Percentiles rank a stretch among this genome's conserved stretches.
Evolutionary conservation across 345 rosid genomes (phyloP).

Genomic region (Pistacia atlantica): DNA sequence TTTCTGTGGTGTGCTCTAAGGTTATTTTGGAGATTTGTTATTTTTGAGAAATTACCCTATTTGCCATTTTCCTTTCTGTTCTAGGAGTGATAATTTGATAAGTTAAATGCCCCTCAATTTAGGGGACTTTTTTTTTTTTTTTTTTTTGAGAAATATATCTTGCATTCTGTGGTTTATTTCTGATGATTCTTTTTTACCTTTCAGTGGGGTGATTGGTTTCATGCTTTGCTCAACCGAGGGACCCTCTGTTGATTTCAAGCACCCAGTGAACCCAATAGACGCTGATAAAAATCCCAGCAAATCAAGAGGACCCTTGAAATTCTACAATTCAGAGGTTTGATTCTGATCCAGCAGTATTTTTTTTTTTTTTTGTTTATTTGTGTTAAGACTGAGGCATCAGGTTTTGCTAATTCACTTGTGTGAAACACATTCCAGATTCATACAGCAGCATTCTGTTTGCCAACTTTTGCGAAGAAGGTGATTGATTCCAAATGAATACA

Average conservation of each 20-base stretch:
- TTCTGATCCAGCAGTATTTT: background rate
- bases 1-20: no score
- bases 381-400: background rate
- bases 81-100: no score
- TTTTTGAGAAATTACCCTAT: background rate
- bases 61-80: no score
- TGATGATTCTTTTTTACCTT: constrained; percentile 19
- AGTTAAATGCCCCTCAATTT: background rate
- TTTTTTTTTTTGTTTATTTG: background rate
- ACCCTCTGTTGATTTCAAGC: constrained; percentile 83
- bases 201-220: constrained; percentile 95
- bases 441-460: constrained; percentile 91
- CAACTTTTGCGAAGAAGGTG: constrained; percentile 88
- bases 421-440: constrained; percentile 60
- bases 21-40: no score
- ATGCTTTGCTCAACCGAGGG: constrained; percentile 98
- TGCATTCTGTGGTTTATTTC: background rate
- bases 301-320: constrained; percentile 62
- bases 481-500: constrained; percentile 56
- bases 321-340: constrained; percentile 80
- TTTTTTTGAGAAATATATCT: background rate
- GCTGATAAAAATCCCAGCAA: constrained; percentile 35
- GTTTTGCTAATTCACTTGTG: background rate
- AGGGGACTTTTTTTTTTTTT: background rate
- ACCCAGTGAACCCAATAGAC: constrained; percentile 75